phyloP scores from a whole-genome alignment of 2,329 filamentous ascomycete species.

The Fonsecaea monophora region DNA sequence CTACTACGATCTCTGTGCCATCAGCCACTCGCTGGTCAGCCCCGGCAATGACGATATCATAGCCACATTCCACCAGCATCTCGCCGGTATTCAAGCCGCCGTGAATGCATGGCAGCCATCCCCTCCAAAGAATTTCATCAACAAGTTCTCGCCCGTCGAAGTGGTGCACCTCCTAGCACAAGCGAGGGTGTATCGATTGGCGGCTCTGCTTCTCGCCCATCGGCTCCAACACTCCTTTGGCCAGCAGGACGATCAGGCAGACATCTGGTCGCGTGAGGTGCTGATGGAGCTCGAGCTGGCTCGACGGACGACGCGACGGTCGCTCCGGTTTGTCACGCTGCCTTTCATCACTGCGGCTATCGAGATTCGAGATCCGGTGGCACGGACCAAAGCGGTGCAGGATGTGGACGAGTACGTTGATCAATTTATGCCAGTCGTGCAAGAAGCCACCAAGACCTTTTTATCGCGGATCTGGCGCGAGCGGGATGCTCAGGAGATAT shows the following conservation, averaged over 20 bases:
- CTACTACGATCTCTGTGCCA: constrained; percentile 28
- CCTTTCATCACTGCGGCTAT: constrained; percentile 25
- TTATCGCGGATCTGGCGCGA: constrained; percentile 24
- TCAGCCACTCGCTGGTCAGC: constrained; percentile 24
- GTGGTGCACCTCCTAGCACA: constrained; percentile 26
- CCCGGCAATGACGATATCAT: constrained; percentile 5
- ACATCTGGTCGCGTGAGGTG: constrained; percentile 26
- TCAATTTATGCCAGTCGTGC: constrained; percentile 26
- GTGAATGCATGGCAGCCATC: constrained; percentile 23
- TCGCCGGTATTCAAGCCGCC: constrained; percentile 15
- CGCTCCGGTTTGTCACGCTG: constrained; percentile 24
- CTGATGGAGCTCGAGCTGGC: constrained; percentile 25
- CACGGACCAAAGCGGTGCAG: constrained; percentile 15
- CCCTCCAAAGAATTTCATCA: constrained; percentile 17
- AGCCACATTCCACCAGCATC: constrained; percentile 8
- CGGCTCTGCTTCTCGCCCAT: constrained; percentile 24
- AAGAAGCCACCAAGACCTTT: constrained; percentile 23
- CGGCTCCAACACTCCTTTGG: constrained; percentile 24
- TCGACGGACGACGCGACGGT: constrained; percentile 7
- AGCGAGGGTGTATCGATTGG: constrained; percentile 27
- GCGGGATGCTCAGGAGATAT: constrained; percentile 14
- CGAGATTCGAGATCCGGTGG: constrained; percentile 21
- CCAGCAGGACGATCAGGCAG: constrained; percentile 18
- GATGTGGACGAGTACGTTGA: constrained; percentile 29
- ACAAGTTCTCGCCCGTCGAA: constrained; percentile 18